Percentiles rank a stretch among this genome's conserved stretches.
These are phyloP conservation scores for Tolypocladium pustulatum DNA, from an alignment of 2,329 filamentous ascomycete genomes.

Conservation along the genomic window DNA sequence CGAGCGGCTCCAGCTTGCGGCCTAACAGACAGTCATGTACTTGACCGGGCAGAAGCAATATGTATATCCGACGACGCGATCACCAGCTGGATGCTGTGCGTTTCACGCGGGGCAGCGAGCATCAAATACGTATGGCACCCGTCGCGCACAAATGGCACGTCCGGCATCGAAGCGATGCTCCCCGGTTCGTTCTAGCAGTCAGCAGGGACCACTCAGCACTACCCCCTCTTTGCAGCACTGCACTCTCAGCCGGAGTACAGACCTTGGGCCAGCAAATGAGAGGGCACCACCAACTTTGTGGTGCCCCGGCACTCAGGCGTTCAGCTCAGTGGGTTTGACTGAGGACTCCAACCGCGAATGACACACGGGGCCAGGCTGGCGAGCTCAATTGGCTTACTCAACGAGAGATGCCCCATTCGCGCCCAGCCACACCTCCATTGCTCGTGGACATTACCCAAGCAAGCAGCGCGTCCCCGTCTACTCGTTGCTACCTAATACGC, in stretches of 20 bases:
- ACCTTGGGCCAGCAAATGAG: neutral
- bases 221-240: neutral
- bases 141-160: neutral
- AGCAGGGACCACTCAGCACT: neutral
- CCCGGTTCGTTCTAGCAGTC: neutral
- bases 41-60: neutral
- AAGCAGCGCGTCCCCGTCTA: neutral
- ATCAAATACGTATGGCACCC: neutral
- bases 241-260: neutral
- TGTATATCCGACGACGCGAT: neutral
- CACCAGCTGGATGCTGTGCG: neutral
- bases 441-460: neutral
- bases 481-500: neutral
- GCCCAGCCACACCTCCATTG: neutral
- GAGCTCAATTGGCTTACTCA: neutral
- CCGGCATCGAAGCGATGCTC: neutral
- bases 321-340: neutral
- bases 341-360: neutral
- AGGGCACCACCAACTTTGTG: no score
- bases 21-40: neutral
- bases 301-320: neutral
- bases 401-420: neutral
- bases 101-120: neutral
- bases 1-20: neutral
- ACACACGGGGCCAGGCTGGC: neutral